These are phyloP conservation scores for Seiridium unicorne DNA, from an alignment of 2,329 filamentous ascomycete genomes.

Conservation along the genomic window DNA sequence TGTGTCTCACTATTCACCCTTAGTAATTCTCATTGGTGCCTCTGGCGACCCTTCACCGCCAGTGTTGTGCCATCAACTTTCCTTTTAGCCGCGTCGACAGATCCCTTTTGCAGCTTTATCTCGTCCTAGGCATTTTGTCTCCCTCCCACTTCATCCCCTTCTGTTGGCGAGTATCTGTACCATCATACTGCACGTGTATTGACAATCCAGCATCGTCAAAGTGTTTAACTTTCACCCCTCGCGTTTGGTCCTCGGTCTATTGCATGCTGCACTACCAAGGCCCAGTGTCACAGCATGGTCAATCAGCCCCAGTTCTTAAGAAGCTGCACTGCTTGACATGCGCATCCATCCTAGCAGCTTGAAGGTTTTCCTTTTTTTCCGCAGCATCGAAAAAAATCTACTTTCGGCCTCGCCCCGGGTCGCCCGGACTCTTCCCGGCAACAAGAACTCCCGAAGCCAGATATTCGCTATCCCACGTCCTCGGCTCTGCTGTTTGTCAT, in stretches of 20 bases:
- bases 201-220: neutral
- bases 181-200: too few relatives aligned
- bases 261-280: neutral
- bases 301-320: neutral
- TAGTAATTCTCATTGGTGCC: neutral
- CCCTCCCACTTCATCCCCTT: too few relatives aligned
- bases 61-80: too few relatives aligned
- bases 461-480: too few relatives aligned
- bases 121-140: too few relatives aligned
- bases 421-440: neutral
- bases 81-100: too few relatives aligned
- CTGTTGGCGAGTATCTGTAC: too few relatives aligned
- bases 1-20: neutral
- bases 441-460: neutral
- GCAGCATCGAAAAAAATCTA: neutral
- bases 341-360: neutral
- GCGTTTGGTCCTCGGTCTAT: neutral
- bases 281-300: slow-evolving; percentile 2
- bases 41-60: too few relatives aligned
- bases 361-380: neutral
- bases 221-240: neutral
- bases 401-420: neutral
- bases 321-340: neutral
- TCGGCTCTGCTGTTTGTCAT: neutral
- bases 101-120: too few relatives aligned